Base-by-base conservation (phyloP, 192 early-diverging fungal genomes). In the Coemansia furcata region DNA sequence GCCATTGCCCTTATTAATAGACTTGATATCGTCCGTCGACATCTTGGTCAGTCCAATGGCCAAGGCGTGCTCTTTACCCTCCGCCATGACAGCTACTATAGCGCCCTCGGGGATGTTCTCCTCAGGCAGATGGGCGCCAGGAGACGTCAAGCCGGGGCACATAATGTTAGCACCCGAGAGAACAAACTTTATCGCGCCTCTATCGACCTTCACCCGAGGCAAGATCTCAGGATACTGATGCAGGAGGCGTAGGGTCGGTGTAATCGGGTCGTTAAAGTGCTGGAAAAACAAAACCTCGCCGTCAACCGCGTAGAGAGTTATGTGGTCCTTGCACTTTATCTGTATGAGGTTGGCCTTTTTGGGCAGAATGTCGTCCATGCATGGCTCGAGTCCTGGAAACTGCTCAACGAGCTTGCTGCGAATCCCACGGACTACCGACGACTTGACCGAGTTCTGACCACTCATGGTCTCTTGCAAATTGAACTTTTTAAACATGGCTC, bases 161-260 rank as follows among this genome's bases (percentile, higher is more conserved):
- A 99, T 99, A 69, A 99, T 96, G 76, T 97, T 93, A 54, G 96
- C 96, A 1, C 96, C 96, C 11, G 90, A 90, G 21, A 99, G 88
- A 6, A 99, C 92, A 81, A 95, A 97, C 83, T 98, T 98, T 79
- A 98, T 98, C 39, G 98, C 98, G 6, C 98, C 98, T 14, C 90
- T 86, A 74, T 99, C 98, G 29, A 98, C 95, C 68, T 97, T 94
- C 57, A 98, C 80, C 21, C 84, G 83, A 36, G 95, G 95, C 73
- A 98, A 84, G 52, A 97, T 94, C 79, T 90, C 89, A 0, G 98
- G 98, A 84, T 92, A 98, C 85, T 91, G 89, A 78, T 98, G 98
- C 47, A 99, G 77, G 26, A 99, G 77, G 15, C 85, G 85, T 9
- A 99, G 86, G 9, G 88, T 92, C 44, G 98, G 98, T 47, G 87